These are phyloP conservation scores for Tritrichomonas foetus DNA, from an alignment of 208 protist species.

Conservation along the genomic window DNA sequence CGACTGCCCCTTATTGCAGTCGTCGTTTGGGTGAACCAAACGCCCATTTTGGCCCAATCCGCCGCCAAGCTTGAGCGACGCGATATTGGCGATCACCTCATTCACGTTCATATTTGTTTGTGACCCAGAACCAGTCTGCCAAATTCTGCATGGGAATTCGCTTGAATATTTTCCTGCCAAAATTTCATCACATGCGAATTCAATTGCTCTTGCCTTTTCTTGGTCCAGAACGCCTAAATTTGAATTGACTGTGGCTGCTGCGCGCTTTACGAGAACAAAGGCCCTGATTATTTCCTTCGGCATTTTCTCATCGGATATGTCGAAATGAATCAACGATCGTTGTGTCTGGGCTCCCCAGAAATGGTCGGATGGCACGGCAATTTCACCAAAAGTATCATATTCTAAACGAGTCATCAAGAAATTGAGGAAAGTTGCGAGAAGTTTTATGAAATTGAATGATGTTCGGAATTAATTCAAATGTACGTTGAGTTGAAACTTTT, in stretches of 20 bases:
- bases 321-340: constrained; percentile 66
- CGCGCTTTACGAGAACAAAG: constrained; percentile 64
- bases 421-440: no score
- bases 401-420: constrained; percentile 45
- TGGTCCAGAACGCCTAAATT: constrained; percentile 57
- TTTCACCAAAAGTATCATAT: constrained; percentile 62
- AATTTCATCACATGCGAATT: constrained; percentile 65
- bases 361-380: constrained; percentile 58
- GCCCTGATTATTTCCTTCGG: constrained; percentile 59
- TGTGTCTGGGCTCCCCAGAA: constrained; percentile 71
- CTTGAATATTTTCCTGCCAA: constrained; percentile 52
- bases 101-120: constrained; percentile 86
- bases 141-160: constrained; percentile 55
- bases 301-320: constrained; percentile 61
- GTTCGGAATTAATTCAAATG: no score
- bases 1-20: constrained; percentile 77
- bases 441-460: no score
- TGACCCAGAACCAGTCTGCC: constrained; percentile 76
- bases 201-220: constrained; percentile 61
- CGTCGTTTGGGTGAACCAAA: constrained; percentile 77
- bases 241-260: constrained; percentile 64
- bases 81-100: constrained; percentile 75
- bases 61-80: constrained; percentile 69
- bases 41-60: constrained; percentile 66
- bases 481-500: no score